A percentile compares a stretch with the other conserved stretches of the same genome.
Conservation (phyloP, 169 alveolate genomes). For the Plasmodium yoelii region DNA sequence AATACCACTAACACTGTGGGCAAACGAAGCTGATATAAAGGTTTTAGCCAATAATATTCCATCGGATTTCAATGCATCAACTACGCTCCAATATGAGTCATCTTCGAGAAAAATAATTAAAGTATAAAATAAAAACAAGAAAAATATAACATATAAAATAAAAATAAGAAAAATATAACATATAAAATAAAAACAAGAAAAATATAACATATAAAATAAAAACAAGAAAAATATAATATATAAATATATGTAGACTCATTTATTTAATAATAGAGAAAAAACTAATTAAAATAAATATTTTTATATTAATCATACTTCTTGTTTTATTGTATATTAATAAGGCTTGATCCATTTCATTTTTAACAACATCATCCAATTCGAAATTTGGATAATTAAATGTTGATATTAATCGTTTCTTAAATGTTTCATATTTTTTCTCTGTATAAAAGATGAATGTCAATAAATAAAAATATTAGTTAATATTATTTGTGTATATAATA, state of each 20-base stretch:
- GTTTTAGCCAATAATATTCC: constrained; percentile 59
- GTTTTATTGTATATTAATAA: constrained; percentile 43
- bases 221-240: not conserved
- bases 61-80: constrained; percentile 53
- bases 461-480: not conserved
- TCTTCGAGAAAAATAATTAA: constrained; percentile 17
- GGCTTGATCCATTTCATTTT: constrained; percentile 75
- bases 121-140: constrained; percentile 14
- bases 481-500: not conserved
- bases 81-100: constrained; percentile 54
- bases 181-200: constrained; percentile 17
- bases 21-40: constrained; percentile 60
- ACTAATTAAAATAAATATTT: not conserved
- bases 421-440: constrained; percentile 45
- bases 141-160: not conserved
- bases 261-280: not conserved
- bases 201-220: too few species aligned
- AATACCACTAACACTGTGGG: constrained; percentile 71
- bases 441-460: not conserved
- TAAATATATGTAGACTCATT: constrained; percentile 12
- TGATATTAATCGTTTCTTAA: constrained; percentile 31
- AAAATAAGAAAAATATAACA: not conserved
- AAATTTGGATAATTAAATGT: constrained; percentile 42
- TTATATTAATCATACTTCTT: constrained; percentile 29
- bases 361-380: constrained; percentile 24